Evolutionary conservation across 208 protist genomes (phyloP).

Genomic region (Acanthamoeba lenticulata): DNA sequence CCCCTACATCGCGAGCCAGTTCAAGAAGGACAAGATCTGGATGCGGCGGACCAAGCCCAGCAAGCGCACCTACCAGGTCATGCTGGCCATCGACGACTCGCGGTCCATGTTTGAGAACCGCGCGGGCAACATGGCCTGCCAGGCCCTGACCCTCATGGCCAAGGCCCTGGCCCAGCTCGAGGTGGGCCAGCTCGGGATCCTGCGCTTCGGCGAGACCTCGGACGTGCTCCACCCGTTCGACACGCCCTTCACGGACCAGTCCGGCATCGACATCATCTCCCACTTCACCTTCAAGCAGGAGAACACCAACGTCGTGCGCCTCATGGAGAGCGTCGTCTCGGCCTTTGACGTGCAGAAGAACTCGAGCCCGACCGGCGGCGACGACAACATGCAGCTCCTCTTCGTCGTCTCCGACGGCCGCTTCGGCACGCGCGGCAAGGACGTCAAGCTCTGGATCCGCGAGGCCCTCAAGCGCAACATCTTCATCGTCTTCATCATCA

Average conservation of each 20-base stretch:
- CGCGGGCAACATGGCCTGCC: constrained; percentile 94
- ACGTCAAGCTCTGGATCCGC: constrained; percentile 65
- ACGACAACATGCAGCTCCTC: constrained; percentile 94
- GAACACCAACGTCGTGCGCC: constrained; percentile 91
- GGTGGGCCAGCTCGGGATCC: constrained; percentile 96
- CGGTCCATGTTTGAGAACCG: constrained; percentile 96
- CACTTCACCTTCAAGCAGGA: constrained; percentile 97
- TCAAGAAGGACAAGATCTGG: constrained; percentile 99
- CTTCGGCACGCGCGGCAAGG: constrained; percentile 81
- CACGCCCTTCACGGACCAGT: constrained; percentile 91
- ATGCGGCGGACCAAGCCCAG: constrained; percentile 98
- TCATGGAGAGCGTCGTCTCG: constrained; percentile 86
- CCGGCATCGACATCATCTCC: constrained; percentile 85
- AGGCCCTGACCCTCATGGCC: constrained; percentile 95
- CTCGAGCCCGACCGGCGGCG: constrained; percentile 80
- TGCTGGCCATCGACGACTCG: constrained; percentile 99
- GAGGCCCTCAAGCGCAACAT: constrained; percentile 59
- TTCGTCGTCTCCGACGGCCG: constrained; percentile 98
- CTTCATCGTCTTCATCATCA: constrained; percentile 68
- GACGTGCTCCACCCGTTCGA: constrained; percentile 96
- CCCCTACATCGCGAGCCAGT: constrained; percentile 99
- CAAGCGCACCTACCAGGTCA: constrained; percentile 98
- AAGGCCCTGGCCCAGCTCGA: constrained; percentile 97
- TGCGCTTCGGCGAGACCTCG: constrained; percentile 96
- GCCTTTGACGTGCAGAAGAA: not conserved